A percentile compares a stretch with the other conserved stretches of the same genome.
These are phyloP conservation scores for Magnolia officinalis DNA, from an alignment of 164 flowering plant genomes.

Conservation along the genomic window DNA sequence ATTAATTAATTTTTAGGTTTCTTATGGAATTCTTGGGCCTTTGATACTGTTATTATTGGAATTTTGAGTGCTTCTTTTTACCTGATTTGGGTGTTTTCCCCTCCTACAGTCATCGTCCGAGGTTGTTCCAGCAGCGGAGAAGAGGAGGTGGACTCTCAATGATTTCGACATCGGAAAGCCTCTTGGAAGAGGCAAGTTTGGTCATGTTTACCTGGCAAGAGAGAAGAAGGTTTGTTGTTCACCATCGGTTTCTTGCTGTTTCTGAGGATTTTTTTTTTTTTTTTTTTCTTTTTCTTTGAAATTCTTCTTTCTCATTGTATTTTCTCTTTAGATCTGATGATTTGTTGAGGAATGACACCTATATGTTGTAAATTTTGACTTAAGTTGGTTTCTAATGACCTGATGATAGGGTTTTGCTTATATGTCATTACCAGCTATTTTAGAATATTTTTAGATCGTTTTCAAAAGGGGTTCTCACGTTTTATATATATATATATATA, in stretches of 20 bases:
- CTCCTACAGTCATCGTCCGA: slow-evolving; percentile 41
- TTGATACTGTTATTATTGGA: no score
- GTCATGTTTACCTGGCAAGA: slow-evolving; percentile 91
- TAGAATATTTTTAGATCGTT: no score
- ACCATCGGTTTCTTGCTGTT: not conserved
- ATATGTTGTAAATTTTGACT: no score
- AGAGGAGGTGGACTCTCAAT: slow-evolving; percentile 67
- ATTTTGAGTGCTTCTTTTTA: not conserved
- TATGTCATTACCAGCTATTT: no score
- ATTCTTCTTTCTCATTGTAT: not conserved
- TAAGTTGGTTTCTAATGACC: no score
- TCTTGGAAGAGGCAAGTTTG: slow-evolving; percentile 95
- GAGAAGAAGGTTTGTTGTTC: slow-evolving; percentile 72
- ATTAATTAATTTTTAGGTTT: not conserved
- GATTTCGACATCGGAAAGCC: slow-evolving; percentile 98
- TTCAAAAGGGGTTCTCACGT: no score
- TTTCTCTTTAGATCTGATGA: not conserved
- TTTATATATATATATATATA: no score
- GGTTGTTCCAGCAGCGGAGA: slow-evolving; percentile 45
- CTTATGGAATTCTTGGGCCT: not conserved
- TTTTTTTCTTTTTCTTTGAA: not conserved
- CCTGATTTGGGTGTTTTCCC: not conserved
- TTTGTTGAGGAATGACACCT: not conserved
- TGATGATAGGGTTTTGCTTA: no score
- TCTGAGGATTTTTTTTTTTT: no score